Evolutionary conservation across 805 yeast species (phyloP), one percentile per base, ranked within the genome.

Genomic region (Wickerhamomyces chambardii): DNA sequence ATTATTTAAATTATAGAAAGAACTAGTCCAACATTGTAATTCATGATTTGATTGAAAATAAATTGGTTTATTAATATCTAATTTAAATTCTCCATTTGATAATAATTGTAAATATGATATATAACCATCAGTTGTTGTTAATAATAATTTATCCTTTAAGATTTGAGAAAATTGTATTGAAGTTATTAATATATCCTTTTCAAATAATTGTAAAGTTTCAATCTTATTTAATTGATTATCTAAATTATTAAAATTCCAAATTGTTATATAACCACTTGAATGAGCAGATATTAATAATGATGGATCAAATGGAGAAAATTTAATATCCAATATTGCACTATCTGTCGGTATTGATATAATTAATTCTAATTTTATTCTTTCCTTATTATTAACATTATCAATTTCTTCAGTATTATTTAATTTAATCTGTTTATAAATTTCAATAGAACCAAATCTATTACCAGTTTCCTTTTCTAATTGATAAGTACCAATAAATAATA

Each of bases 1-100:
- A 7, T 73, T 72, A 6, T 24, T 24, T 6, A 61, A 43, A 31
- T 66, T 68, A 8, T 84, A 87, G 59, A 78, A 84, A 2, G 74
- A 74, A 6, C 85, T 84, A 5, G 83, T 84, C 97, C 97, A 89
- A 40, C 95, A 84, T 55, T 90, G 96, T 25, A 87, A 57, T 9
- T 69, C 65, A 53, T 90, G 97, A 1, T 56, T 38, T 1, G 68
- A 52, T 9, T 51, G 39, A 26, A 71, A 57, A 40, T 15, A 16
- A 15, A 44, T 46, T 1, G 36, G 28, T 22, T 45, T n/a, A n/a
- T n/a, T n/a, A n/a, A n/a, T n/a, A n/a, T n/a, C 38, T 19, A 40
- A 15, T 16, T 40, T 6, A 5, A 24, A 11, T 24, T 24, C 27
- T 34, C 44, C 25, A 24, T 42, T 15, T 38, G 42, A 19, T 22